Evolutionary conservation across 495 filamentous ascomycete genomes (phyloP).

Genomic region (Tuber aestivum): DNA sequence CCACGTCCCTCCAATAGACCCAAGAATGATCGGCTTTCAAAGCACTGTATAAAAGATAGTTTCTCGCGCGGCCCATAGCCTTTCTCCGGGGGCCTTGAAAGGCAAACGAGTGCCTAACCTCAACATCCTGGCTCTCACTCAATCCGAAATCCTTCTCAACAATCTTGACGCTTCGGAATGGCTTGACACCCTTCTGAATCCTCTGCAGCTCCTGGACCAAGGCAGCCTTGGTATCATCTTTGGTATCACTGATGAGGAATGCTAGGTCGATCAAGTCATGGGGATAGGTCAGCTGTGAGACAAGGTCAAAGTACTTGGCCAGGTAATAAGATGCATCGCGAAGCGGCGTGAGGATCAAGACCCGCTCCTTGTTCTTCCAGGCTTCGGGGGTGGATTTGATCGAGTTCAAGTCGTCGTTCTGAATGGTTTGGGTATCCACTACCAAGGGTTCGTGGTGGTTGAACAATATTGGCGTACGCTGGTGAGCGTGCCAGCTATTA

Average conservation of each 20-base stretch:
- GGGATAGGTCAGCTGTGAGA: constrained; percentile 85
- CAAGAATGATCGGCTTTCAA: constrained; percentile 91
- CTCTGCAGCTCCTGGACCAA: constrained; percentile 77
- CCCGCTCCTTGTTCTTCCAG: constrained; percentile 69
- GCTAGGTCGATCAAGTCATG: constrained; percentile 92
- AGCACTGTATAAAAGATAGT: constrained; percentile 80
- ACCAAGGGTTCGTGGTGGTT: constrained; percentile 86
- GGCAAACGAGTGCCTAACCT: constrained; percentile 75
- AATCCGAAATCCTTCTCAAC: constrained; percentile 86
- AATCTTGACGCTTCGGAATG: constrained; percentile 76
- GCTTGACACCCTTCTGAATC: constrained; percentile 64
- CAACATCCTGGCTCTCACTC: constrained; percentile 61
- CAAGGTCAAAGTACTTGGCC: constrained; percentile 83
- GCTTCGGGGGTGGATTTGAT: constrained; percentile 77
- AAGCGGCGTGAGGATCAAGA: constrained; percentile 91
- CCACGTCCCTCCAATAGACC: constrained; percentile 98
- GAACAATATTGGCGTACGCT: constrained; percentile 88
- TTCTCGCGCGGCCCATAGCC: constrained; percentile 80
- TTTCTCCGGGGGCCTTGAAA: constrained; percentile 88
- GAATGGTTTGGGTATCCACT: constrained; percentile 73
- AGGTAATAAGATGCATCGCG: constrained; percentile 80
- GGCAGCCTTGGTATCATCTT: constrained; percentile 79
- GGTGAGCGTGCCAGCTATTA: constrained; percentile 76
- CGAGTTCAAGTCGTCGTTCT: constrained; percentile 72
- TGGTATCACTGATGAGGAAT: constrained; percentile 87